Percentiles rank a stretch among this genome's conserved stretches.
These are phyloP conservation scores for Leccinum arenicola DNA, from an alignment of 768 basidiomycete genomes.

Conservation along the genomic window DNA sequence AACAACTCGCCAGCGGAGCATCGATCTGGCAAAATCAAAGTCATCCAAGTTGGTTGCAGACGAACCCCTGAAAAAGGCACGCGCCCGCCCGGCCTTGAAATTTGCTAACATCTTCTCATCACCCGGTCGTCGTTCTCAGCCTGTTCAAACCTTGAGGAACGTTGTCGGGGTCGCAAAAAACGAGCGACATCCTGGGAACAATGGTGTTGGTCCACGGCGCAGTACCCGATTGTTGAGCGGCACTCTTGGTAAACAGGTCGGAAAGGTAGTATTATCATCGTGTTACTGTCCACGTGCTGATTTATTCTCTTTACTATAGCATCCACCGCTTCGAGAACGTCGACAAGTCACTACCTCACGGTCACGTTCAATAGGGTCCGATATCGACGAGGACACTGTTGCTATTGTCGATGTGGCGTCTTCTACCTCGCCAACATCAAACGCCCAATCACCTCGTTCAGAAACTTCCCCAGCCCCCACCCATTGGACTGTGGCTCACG, in stretches of 20 bases:
- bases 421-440: slow-evolving; percentile 60
- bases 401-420: slow-evolving; percentile 47
- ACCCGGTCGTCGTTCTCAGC: slow-evolving; percentile 76
- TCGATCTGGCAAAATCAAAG: slow-evolving; percentile 50
- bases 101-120: slow-evolving; percentile 89
- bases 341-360: slow-evolving; percentile 53
- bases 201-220: slow-evolving; percentile 56
- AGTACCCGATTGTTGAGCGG: slow-evolving; percentile 72
- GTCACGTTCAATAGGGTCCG: slow-evolving; percentile 65
- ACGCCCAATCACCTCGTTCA: slow-evolving; percentile 56
- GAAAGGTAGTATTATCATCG: slow-evolving; percentile 48
- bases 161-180: slow-evolving; percentile 49
- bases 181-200: slow-evolving; percentile 42
- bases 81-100: slow-evolving; percentile 84
- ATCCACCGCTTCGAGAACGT: slow-evolving; percentile 49
- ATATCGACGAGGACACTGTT: slow-evolving; percentile 62
- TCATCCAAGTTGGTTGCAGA: slow-evolving; percentile 59
- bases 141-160: slow-evolving; percentile 62
- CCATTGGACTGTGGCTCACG: slow-evolving; percentile 62
- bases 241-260: slow-evolving; percentile 46
- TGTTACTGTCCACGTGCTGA: slow-evolving; percentile 7
- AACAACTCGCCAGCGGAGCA: slow-evolving; percentile 51
- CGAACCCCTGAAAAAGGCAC: slow-evolving; percentile 85
- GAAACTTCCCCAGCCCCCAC: slow-evolving; percentile 64
- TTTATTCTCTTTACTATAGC: slow-evolving; percentile 24